Conservation (phyloP, 306 rosid genomes). For the Fagus crenata region DNA sequence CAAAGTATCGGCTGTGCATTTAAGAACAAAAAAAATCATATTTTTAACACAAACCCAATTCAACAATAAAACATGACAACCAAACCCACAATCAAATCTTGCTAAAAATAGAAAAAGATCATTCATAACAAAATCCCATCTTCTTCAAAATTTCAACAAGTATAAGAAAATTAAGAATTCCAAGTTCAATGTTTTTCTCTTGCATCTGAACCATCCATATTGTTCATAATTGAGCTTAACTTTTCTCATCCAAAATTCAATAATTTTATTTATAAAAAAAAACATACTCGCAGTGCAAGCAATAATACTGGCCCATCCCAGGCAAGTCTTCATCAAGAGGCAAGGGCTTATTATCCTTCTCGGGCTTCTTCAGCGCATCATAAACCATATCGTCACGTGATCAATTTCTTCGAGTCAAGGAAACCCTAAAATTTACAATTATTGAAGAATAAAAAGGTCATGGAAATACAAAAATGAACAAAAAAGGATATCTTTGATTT, state of each 20-base stretch:
- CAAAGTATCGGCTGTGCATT: slow-evolving; percentile 81
- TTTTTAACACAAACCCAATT: not conserved
- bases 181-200: not conserved
- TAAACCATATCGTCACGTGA: slow-evolving; percentile 85
- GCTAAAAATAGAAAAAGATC: not conserved
- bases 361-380: slow-evolving; percentile 52
- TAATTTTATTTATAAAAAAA: too few relatives aligned
- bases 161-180: not conserved
- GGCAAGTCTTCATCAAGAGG: slow-evolving; percentile 88
- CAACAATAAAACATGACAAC: not conserved
- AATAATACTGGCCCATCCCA: slow-evolving; percentile 94
- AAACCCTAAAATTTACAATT: slow-evolving; percentile 4
- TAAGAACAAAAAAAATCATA: not conserved
- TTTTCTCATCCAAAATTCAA: too few relatives aligned
- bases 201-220: not conserved
- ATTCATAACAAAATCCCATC: not conserved
- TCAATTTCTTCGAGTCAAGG: slow-evolving; percentile 44
- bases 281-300: slow-evolving; percentile 81
- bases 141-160: too few relatives aligned
- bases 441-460: not conserved
- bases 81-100: not conserved
- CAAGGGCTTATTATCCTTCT: slow-evolving; percentile 42
- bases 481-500: slow-evolving; percentile 69
- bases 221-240: not conserved
- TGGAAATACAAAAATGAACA: not conserved